These are phyloP conservation scores for Tephrocybe rancida DNA, from an alignment of 768 basidiomycete genomes.

Conservation along the genomic window DNA sequence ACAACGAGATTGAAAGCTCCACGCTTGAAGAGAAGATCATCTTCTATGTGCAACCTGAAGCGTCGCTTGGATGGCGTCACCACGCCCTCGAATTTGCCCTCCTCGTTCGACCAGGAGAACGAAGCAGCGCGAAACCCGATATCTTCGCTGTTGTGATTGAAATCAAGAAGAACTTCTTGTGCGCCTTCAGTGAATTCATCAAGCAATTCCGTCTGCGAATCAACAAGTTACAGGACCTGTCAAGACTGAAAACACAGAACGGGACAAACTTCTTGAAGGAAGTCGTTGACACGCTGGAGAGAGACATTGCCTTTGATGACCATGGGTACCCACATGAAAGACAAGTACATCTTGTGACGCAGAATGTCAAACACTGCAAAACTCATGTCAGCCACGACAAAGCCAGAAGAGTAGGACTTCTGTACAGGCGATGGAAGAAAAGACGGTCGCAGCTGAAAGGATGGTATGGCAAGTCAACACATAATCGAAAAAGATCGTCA, in stretches of 20 bases:
- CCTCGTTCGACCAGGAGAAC: constrained; percentile 55
- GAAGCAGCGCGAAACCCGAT: constrained; percentile 55
- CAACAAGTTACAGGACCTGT: no score
- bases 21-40: constrained; percentile 54
- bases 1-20: constrained; percentile 57
- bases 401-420: not conserved
- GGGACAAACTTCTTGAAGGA: constrained; percentile 35
- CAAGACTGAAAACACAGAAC: no score
- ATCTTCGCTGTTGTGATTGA: constrained; percentile 21
- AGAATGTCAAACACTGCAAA: constrained; percentile 57
- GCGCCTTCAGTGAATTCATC: constrained; percentile 36
- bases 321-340: constrained; percentile 26
- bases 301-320: constrained; percentile 55
- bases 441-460: constrained; percentile 14
- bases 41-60: constrained; percentile 53
- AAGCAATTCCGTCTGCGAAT: constrained; percentile 45
- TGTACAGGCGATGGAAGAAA: constrained; percentile 17
- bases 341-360: constrained; percentile 44
- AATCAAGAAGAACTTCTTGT: constrained; percentile 3
- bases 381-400: not conserved
- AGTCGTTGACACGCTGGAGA: constrained; percentile 50
- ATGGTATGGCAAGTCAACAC: not conserved
- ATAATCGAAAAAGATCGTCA: not conserved
- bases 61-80: constrained; percentile 43
- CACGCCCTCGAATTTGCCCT: constrained; percentile 11